Evolutionary conservation across 2,329 filamentous ascomycete species (phyloP).

Genomic region (Stachybotrys chlorohalonatus): DNA sequence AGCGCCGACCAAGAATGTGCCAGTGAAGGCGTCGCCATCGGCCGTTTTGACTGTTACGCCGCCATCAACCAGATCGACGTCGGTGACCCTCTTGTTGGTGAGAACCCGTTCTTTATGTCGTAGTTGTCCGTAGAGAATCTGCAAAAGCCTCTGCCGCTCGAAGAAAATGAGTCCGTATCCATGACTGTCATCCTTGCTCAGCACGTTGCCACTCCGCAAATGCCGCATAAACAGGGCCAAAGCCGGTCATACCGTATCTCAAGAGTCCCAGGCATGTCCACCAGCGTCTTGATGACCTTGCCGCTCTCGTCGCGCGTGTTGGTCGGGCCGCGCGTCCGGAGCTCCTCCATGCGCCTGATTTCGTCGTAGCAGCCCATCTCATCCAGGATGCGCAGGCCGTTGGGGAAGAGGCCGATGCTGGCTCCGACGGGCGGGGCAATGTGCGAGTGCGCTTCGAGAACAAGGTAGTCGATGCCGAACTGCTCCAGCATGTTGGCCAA

Average conservation of each 20-base stretch:
- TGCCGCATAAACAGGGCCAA: no score
- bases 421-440: conserved; percentile 38
- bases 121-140: conserved; percentile 21
- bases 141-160: conserved; percentile 22
- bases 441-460: conserved; percentile 33
- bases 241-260: not conserved
- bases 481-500: conserved; percentile 29
- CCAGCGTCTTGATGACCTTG: not conserved
- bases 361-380: conserved; percentile 29
- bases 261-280: not conserved
- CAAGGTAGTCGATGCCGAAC: conserved; percentile 34
- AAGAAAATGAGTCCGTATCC: conserved; percentile 23
- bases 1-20: conserved; percentile 25
- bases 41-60: conserved; percentile 17
- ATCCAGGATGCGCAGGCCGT: conserved; percentile 35
- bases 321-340: not conserved
- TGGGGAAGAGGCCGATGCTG: conserved; percentile 33
- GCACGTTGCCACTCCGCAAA: no score
- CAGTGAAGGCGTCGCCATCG: conserved; percentile 18
- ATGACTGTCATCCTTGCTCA: conserved; percentile 2
- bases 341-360: not conserved
- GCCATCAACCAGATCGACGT: conserved; percentile 3
- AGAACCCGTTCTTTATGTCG: conserved; percentile 15
- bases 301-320: not conserved
- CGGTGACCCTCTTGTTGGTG: conserved; percentile 6